Conservation (phyloP, 169 alveolate species). For the Plasmodium sp. region DNA sequence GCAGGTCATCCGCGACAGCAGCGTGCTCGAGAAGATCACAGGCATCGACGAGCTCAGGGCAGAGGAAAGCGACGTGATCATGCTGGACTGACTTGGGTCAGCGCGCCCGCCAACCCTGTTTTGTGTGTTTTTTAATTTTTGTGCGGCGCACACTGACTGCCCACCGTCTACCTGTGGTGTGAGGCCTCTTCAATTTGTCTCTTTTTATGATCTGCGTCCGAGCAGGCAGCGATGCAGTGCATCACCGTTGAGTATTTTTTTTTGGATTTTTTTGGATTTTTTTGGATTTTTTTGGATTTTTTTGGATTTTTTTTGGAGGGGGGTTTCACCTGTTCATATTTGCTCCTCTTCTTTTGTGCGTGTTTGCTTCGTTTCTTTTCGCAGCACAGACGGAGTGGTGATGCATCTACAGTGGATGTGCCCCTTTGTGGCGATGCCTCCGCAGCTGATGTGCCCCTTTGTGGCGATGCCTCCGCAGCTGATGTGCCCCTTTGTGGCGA, state of each 20-base stretch:
- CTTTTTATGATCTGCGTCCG: not conserved
- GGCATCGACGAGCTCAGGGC: not conserved
- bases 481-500: not conserved
- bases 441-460: not conserved
- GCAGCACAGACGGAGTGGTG: not conserved
- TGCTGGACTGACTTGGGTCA: conserved; percentile 1
- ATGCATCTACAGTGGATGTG: not conserved
- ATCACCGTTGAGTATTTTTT: not conserved
- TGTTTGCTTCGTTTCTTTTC: not conserved
- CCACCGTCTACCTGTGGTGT: not conserved
- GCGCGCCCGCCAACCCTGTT: not conserved
- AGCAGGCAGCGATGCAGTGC: not conserved
- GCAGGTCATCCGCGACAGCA: conserved; percentile 62
- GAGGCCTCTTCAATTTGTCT: not conserved
- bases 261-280: no score
- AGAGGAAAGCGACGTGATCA: conserved; percentile 42
- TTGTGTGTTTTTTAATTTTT: not conserved
- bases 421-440: not conserved
- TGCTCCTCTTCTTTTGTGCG: not conserved
- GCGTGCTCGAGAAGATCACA: conserved; percentile 34
- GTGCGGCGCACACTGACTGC: not conserved
- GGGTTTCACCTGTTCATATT: not conserved
- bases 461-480: not conserved
- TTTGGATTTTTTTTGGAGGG: not conserved
- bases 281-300: no score